phyloP scores from a whole-genome alignment of 306 rosid species.

The Ziziphus jujuba region DNA sequence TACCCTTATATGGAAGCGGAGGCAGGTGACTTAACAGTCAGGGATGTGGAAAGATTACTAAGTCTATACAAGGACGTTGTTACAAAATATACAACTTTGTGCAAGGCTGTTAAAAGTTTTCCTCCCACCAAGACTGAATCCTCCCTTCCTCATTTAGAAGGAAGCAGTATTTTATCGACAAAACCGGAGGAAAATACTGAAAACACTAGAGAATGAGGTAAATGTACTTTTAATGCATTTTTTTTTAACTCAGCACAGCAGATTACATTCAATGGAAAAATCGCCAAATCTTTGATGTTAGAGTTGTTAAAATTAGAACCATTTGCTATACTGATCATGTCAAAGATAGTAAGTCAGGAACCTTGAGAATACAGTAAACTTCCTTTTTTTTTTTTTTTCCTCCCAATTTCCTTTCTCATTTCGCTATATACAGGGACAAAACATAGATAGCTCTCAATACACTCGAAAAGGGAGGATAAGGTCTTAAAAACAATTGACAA shows the following conservation, averaged over 20 bases:
- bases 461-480: constrained; percentile 15
- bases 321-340: no score
- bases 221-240: constrained; percentile 1
- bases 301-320: no score
- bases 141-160: constrained; percentile 31
- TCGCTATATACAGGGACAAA: constrained; percentile 6
- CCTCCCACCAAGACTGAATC: constrained; percentile 40
- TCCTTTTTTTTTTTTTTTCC: background rate
- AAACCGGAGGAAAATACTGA: background rate
- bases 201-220: constrained; percentile 8
- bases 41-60: constrained; percentile 56
- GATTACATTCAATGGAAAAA: background rate
- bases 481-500: background rate
- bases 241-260: background rate
- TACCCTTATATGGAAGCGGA: constrained; percentile 62
- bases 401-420: background rate
- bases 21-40: constrained; percentile 46
- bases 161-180: constrained; percentile 1
- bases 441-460: background rate
- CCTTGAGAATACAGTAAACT: background rate
- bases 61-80: constrained; percentile 56
- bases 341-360: no score
- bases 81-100: constrained; percentile 42
- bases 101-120: constrained; percentile 38
- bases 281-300: no score